Evolutionary conservation across 495 filamentous ascomycete species (phyloP).

Genomic region (Parathielavia hyrcaniae): DNA sequence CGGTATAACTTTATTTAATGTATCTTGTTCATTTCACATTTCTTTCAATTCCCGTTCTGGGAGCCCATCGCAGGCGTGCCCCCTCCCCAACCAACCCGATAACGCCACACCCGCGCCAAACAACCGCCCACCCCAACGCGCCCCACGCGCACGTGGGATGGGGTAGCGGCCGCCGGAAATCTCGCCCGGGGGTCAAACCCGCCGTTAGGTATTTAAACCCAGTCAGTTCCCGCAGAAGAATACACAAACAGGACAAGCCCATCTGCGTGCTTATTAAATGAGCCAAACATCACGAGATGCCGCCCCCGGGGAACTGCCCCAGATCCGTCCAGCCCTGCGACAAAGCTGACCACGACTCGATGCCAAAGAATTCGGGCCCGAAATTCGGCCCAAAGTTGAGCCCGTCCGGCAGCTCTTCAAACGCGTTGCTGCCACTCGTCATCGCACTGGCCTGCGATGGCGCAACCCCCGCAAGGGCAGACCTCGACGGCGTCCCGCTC

Average conservation of each 20-base stretch:
- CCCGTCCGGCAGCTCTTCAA: conserved; percentile 26
- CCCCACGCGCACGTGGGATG: conserved; percentile 22
- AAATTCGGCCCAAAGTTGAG: conserved; percentile 30
- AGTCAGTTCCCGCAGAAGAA: background rate
- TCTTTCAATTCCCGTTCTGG: background rate
- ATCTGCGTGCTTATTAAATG: background rate
- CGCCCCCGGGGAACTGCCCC: conserved; percentile 11
- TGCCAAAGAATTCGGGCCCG: conserved; percentile 23
- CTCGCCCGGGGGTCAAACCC: conserved; percentile 1
- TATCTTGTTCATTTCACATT: background rate
- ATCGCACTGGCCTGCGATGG: conserved; percentile 25
- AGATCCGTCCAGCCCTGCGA: conserved; percentile 21
- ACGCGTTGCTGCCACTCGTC: conserved; percentile 29
- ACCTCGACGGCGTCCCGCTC: background rate
- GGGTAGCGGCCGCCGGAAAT: conserved; percentile 21
- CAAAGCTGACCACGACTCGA: conserved; percentile 24
- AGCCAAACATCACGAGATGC: background rate
- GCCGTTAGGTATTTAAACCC: conserved; percentile 3
- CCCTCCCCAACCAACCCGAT: background rate
- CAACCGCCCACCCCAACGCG: background rate
- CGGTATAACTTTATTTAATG: conserved; percentile 5
- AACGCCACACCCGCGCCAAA: conserved; percentile 4
- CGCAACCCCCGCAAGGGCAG: conserved; percentile 10
- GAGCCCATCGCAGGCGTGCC: background rate
- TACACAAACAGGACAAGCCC: background rate